Base-by-base conservation (phyloP, 2,329 filamentous ascomycete species). In the Monosporascus cannonballus region DNA sequence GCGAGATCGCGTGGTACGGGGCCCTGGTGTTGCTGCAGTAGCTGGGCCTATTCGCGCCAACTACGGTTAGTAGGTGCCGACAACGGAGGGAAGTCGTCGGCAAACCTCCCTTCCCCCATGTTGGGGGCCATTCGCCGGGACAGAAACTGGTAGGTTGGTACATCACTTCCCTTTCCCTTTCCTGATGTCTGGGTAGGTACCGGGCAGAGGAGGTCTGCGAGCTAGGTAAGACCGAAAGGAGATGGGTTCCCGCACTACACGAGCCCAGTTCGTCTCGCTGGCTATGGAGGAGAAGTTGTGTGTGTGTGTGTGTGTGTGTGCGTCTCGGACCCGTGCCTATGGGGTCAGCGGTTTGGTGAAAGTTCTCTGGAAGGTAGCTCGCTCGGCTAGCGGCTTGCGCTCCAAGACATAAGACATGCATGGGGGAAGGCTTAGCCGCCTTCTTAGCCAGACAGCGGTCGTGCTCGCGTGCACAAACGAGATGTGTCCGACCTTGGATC, bases 401-500 rank as follows among this genome's bases (percentile, higher is more conserved):
- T 27, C 42, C 25, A n/a, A 46, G 42, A 46, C 42, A 46, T 46
- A n/a, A 46, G 42, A 46, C 42, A 46, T 46, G 42, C 42, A 46
- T 18, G 15, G 5, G 42, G 39, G 24, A 46, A 25, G 14, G 15
- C 42, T 25, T 24, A 25, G 14, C 42, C 3, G 6, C 14, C 41
- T 22, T 44, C 18, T 6, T 25, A 20, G 17, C 22, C 11, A 25
- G 22, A 25, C 14, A 46, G 42, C n/a, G 5, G 42, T 30, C 42
- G 42, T 27, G 42, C 42, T 46, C 42, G 22, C 24, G 42, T 24
- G 24, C 24, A 46, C 42, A 27, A 46, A 46, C 24, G 42, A 46
- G 42, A 46, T 46, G 42, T 46, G 17, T 46, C 22, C 42, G 18
- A 46, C 42, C 24, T 5, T n/a, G 22, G 42, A 46, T 46, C 42